Evolutionary conservation across 2,329 filamentous ascomycete species (phyloP), one percentile per base, ranked within the genome.

Genomic region (Claviceps quebecensis): DNA sequence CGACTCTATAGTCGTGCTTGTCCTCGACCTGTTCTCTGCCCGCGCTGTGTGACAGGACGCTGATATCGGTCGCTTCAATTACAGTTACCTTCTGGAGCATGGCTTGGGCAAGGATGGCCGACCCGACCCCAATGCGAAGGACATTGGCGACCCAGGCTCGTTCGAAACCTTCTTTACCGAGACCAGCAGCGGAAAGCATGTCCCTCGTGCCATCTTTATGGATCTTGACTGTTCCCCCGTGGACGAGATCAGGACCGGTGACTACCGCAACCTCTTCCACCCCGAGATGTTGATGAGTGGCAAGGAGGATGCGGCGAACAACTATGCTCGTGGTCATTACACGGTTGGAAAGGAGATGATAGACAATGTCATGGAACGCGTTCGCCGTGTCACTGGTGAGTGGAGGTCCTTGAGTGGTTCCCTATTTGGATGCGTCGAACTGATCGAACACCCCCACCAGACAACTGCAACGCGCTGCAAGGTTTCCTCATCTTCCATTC

Each of bases 271-370:
- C 63, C 77, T 86, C 55, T 86, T 84, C 74, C 82, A 86, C 70
- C 82, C 82, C 45, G 82, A 86, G 72, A 74, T 82, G 60, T 69
- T 86, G 63, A 80, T 86, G 65, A 85, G 78, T 67, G 82, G 82
- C 69, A 86, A 86, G 75, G 83, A 86, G 68, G 83, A 86, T 76
- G 82, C 83, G 53, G 81, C 82, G 70, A 86, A 86, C 73, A 86
- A 86, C 75, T 86, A 86, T 63, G 83, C 83, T 59, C 82, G 82
- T 72, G 83, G 83, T 53, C 82, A 86, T 71, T 86, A 86, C 70
- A 86, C 83, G 60, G 81, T 86, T 60, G 83, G 83, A 70, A 86
- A 86, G 75, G 82, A 86, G 72, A 81, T 84, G 78, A 78, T 84
- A 51, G 82, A 86, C 65, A 76, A 69, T 59, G 82, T 85, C 61